Base-by-base conservation (phyloP, 1,284 basidiomycete genomes). In the Chiua sp. region DNA sequence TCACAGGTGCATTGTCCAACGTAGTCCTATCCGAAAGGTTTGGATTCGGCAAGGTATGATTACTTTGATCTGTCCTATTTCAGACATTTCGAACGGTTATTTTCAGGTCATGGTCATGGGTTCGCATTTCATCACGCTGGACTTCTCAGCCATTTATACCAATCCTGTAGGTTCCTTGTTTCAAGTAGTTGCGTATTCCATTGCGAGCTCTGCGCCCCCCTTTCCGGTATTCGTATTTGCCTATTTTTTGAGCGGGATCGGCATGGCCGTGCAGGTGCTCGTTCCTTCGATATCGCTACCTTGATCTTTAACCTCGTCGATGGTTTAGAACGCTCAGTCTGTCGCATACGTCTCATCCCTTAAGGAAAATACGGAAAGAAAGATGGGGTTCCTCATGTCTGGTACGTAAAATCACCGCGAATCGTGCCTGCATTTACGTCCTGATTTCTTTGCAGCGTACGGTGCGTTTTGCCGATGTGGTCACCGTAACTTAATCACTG, bases 161-260 rank as follows among this genome's bases (percentile, higher is more conserved):
- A 7, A 48, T 51, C 13, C 28, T 35, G 3, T 53, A 70, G 80
- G 80, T 10, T 70, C 79, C 3, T 37, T 67, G 16, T 56, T 63
- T 6, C 72, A 79, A 55, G 65, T 75, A 4, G 55, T 82, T 7
- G 85, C 79, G 3, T 89, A 87, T 67, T 65, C 76, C 1, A 73
- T 90, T 32, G 80, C 86, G 65, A 78, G 81, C 20, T 75, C 85
- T 46, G 84, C 81, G 7, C 80, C 83, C 0, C 88, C 88, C 0
- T 91, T 87, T 66, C 87, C 88, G 7, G 76, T 82, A 3, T 88
- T 88, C 64, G 80, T 83, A 13, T 72, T 87, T 46, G 78, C 80
- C 0, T 87, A 81, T 65, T 71, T 79, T 20, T 71, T 90, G 62
- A 86, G 82, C 61, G 88, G 90, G 2, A 81, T 88, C 51, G 89